Evolutionary conservation across 495 filamentous ascomycete genomes (phyloP).

Genomic region (Aspergillus diversus): DNA sequence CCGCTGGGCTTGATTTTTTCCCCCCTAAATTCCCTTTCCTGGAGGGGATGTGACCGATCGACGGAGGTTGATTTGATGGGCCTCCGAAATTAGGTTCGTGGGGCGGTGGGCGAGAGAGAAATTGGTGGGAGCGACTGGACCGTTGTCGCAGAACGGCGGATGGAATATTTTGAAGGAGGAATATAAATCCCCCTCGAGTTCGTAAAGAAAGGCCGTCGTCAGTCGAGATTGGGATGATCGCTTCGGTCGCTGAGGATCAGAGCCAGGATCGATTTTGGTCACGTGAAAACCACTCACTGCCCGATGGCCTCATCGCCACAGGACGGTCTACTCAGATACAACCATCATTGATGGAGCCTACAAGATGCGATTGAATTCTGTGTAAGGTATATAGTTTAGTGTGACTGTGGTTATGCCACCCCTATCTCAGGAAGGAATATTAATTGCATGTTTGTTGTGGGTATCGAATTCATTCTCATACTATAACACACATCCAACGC

Average conservation of each 20-base stretch:
- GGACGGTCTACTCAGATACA: too few species aligned
- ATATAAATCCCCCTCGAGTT: background rate
- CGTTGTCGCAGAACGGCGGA: background rate
- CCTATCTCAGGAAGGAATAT: background rate
- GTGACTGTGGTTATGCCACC: background rate
- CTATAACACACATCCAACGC: background rate
- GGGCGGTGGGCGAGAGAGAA: conserved; percentile 32
- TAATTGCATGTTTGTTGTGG: background rate
- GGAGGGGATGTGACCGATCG: conserved; percentile 29
- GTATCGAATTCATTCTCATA: background rate
- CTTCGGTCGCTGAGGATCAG: background rate
- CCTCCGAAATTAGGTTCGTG: conserved; percentile 39
- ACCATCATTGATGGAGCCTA: too few species aligned
- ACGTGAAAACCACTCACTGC: background rate
- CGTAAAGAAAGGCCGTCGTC: background rate
- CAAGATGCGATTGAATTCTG: too few species aligned
- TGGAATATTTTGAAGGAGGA: background rate
- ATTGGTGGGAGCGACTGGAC: conserved; percentile 9
- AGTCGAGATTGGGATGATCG: background rate
- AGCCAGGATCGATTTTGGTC: background rate
- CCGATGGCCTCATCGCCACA: background rate
- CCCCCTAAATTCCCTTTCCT: conserved; percentile 6
- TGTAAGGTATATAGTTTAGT: too few species aligned
- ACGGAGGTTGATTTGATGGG: conserved; percentile 30
- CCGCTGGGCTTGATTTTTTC: conserved; percentile 13